Base-by-base conservation (phyloP, 2,329 filamentous ascomycete species). In the Simplicillium aogashimaense region DNA sequence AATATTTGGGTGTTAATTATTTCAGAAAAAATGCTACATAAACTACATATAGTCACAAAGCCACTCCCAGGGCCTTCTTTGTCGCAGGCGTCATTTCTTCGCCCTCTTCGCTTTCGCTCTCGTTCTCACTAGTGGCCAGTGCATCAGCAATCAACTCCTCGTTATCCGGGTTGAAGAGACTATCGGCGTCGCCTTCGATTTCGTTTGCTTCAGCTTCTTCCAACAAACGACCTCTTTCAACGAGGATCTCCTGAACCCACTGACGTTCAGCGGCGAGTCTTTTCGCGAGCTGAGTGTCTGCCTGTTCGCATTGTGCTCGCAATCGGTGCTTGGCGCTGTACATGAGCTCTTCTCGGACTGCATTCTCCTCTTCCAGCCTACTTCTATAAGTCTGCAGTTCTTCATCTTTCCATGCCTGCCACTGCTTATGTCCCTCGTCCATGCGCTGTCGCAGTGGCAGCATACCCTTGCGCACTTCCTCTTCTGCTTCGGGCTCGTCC, bases 231-330 rank as follows among this genome's bases (percentile, higher is more conserved):
- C 49, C 51, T 10, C 71, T 60, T 52, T 74, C 72, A 6, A 60
- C 51, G 5, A 65, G 45, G 3, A 74, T 64, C 33, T 62, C 58
- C 29, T 57, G 54, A 17, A 67, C 52, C 73, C 74, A 78, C 41
- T 54, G 58, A 42, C 59, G 53, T 57, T 76, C 70, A 0, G 66
- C 69, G 7, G 47, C 48, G 36, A 60, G 60, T 25, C 56, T 58
- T 38, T 47, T 55, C 31, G 45, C 43, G 17, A 62, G 51, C 13
- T 60, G 61, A 13, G 47, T 49, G 36, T 55, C 53, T 35, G 53
- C 54, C 14, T 55, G 53, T 2, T 53, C 55, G 29, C 39, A 50
- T 15, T 48, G 40, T n/a, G 52, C 57, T 13, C 50, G 45, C 17
- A 63, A 44, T 14, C 59, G 52, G 25, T 50, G 46, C 39, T 54